A percentile compares a stretch with the other conserved stretches of the same genome.
Conservation (phyloP, 1,284 basidiomycete species). For the Fistulinella cinereoalba region DNA sequence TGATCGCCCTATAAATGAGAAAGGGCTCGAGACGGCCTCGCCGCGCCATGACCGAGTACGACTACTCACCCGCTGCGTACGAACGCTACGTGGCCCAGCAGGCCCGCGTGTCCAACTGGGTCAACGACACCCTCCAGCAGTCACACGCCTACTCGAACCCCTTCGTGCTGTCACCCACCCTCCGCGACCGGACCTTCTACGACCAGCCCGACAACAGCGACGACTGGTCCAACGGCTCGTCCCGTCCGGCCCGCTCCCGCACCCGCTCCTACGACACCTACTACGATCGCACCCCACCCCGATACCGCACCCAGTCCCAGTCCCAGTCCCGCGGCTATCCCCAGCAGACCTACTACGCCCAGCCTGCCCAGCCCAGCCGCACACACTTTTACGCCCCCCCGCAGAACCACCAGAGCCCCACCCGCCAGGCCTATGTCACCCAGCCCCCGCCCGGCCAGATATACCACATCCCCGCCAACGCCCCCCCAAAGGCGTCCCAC, state of each 20-base stretch:
- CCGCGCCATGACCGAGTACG: constrained; percentile 51
- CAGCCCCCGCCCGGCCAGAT: constrained; percentile 34
- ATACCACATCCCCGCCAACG: constrained; percentile 17
- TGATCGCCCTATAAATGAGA: constrained; percentile 13
- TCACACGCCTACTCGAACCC: constrained; percentile 29
- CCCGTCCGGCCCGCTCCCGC: constrained; percentile 25
- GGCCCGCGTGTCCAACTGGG: constrained; percentile 45
- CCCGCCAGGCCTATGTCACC: constrained; percentile 17
- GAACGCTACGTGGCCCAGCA: constrained; percentile 44
- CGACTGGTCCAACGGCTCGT: constrained; percentile 22
- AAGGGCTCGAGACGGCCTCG: constrained; percentile 6
- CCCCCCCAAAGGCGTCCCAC: constrained; percentile 15
- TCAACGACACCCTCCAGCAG: constrained; percentile 27
- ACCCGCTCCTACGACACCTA: constrained; percentile 18
- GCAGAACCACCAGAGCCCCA: constrained; percentile 20
- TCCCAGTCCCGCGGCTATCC: constrained; percentile 19
- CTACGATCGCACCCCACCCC: constrained; percentile 17
- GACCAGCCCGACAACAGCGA: constrained; percentile 16
- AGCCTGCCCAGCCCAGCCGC: constrained; percentile 11
- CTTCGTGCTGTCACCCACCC: constrained; percentile 29
- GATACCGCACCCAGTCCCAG: constrained; percentile 26
- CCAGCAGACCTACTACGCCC: constrained; percentile 17
- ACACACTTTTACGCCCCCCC: constrained; percentile 15
- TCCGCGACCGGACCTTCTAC: constrained; percentile 34
- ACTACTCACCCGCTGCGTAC: constrained; percentile 51